Evolutionary conservation across 1,284 basidiomycete species (phyloP).

Genomic region (Heterobasidion irregulare): DNA sequence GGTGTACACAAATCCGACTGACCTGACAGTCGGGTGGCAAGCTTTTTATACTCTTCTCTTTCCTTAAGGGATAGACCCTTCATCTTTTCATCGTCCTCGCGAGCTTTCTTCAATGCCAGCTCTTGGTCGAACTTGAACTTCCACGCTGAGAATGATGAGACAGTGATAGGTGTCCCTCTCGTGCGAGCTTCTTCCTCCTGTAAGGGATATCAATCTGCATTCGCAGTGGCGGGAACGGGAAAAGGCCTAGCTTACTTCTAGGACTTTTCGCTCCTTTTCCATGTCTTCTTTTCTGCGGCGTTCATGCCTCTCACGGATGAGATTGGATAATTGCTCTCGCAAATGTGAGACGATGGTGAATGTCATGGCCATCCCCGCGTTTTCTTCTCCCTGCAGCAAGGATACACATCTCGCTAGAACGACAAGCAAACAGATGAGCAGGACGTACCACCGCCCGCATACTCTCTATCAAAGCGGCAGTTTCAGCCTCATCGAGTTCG

Average conservation of each 20-base stretch:
- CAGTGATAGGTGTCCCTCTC: slow-evolving; percentile 85
- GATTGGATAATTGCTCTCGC: slow-evolving; percentile 64
- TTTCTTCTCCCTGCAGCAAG: slow-evolving; percentile 70
- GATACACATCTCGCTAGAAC: background rate
- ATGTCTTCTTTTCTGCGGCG: slow-evolving; percentile 53
- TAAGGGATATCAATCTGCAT: background rate
- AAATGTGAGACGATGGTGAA: slow-evolving; percentile 89
- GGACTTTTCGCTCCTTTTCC: slow-evolving; percentile 62
- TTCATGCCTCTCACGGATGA: slow-evolving; percentile 56
- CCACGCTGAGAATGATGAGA: slow-evolving; percentile 78
- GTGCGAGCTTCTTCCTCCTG: slow-evolving; percentile 87
- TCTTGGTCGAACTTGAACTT: slow-evolving; percentile 72
- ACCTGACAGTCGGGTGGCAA: slow-evolving; percentile 66
- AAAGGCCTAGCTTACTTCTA: slow-evolving; percentile 51
- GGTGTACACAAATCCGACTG: background rate
- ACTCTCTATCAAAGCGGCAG: slow-evolving; percentile 47
- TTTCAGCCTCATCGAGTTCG: slow-evolving; percentile 55
- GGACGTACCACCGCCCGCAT: slow-evolving; percentile 57
- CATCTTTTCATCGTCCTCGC: slow-evolving; percentile 79
- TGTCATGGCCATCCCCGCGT: slow-evolving; percentile 95
- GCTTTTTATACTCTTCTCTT: slow-evolving; percentile 78
- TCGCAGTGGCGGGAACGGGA: background rate
- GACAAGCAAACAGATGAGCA: slow-evolving; percentile 2
- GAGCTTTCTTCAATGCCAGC: slow-evolving; percentile 45
- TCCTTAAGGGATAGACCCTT: slow-evolving; percentile 77